phyloP scores from a whole-genome alignment of 176 grass and related monocot species.

The Ampelocalamus luodianensis region DNA sequence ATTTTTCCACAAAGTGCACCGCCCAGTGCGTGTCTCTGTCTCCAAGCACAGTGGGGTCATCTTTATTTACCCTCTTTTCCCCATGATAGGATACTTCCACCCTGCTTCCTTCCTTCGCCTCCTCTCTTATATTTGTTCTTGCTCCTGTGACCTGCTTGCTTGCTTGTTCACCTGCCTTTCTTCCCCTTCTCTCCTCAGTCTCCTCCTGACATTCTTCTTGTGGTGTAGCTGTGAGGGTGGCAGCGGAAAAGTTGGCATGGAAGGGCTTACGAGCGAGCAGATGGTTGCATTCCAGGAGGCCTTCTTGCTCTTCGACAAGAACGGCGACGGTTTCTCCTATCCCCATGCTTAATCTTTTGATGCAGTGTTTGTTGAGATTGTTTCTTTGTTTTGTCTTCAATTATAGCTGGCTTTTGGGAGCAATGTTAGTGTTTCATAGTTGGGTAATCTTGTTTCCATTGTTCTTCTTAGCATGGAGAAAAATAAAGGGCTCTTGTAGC shows the following conservation, averaged over 20 bases:
- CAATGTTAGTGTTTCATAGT: constrained; percentile 21
- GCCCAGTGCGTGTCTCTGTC: neutral
- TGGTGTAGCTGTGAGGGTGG: constrained; percentile 13
- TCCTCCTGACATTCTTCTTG: neutral
- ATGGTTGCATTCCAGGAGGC: constrained; percentile 67
- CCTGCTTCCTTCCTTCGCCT: constrained; percentile 28
- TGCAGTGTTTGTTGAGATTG: neutral
- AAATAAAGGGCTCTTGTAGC: neutral
- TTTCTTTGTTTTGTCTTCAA: neutral
- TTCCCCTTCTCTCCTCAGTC: neutral
- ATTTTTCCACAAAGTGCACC: constrained; percentile 40
- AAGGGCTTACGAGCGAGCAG: constrained; percentile 65
- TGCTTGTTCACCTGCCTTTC: neutral
- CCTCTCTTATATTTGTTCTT: neutral
- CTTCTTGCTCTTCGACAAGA: constrained; percentile 85
- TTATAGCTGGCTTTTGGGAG: neutral
- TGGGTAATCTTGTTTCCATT: constrained; percentile 4
- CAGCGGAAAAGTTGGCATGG: constrained; percentile 36
- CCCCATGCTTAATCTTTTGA: neutral
- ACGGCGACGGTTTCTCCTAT: constrained; percentile 61
- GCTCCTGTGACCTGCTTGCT: neutral
- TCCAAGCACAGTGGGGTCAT: neutral
- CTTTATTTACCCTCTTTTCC: constrained; percentile 25
- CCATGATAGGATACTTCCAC: constrained; percentile 42
- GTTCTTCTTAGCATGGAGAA: neutral